phyloP scores from a whole-genome alignment of 2,329 filamentous ascomycete species.

The Hymenoscyphus albidus region DNA sequence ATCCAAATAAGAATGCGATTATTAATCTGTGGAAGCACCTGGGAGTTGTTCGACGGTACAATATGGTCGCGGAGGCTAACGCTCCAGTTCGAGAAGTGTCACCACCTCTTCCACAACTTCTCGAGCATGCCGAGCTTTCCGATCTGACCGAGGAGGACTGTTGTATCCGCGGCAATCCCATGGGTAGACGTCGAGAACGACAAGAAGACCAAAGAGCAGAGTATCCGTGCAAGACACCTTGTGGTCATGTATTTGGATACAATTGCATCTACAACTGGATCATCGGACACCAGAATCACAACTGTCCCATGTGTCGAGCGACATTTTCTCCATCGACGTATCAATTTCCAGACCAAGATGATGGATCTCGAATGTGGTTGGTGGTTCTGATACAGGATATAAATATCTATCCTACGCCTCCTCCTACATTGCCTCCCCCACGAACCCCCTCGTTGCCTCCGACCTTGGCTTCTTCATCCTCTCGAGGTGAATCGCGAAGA shows the following conservation, averaged over 20 bases:
- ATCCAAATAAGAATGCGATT: background rate
- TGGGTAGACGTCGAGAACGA: background rate
- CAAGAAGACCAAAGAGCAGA: background rate
- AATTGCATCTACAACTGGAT: background rate
- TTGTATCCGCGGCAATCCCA: background rate
- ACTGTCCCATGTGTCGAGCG: background rate
- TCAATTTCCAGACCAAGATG: background rate
- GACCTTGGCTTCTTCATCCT: too few species aligned
- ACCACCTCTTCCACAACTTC: background rate
- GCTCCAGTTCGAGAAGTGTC: background rate
- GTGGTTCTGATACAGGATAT: background rate
- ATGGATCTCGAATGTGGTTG: background rate
- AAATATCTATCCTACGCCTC: too few species aligned
- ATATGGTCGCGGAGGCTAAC: background rate
- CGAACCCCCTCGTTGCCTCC: too few species aligned
- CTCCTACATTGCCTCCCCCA: too few species aligned
- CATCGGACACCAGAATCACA: background rate
- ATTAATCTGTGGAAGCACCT: background rate
- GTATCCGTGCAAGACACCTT: background rate
- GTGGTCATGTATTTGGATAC: background rate
- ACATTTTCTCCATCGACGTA: background rate
- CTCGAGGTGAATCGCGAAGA: too few species aligned
- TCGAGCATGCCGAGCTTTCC: background rate
- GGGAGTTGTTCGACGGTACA: background rate
- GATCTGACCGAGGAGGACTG: background rate